Evolutionary conservation across 2,329 filamentous ascomycete species (phyloP), one percentile per base, ranked within the genome.

Genomic region (Fusarium sp.): DNA sequence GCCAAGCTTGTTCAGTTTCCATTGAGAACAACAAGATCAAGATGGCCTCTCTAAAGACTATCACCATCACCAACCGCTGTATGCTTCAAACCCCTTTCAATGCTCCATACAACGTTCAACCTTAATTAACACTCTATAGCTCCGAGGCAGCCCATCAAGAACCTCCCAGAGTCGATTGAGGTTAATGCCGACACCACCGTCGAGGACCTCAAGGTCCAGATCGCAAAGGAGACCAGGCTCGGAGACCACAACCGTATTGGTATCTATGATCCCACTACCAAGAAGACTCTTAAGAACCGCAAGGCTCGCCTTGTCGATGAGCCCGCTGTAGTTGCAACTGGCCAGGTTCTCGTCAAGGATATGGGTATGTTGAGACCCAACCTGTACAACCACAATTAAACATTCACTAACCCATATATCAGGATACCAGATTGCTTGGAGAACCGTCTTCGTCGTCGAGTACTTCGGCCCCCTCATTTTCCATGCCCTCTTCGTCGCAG

Each of bases 341-440:
- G 84, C 62, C 86, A 89, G 79, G 81, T 99, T 51, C 89, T 96
- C 73, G 92, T 98, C 70, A 98, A 99, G 84, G 95, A 99, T 79
- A 86, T 99, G 30, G 96, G 94, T 95, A 87, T 56, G 87, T 77
- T 16, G 6, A 11, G 22, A 53, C 11, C n/a, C 20, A 34, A 30
- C 38, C 27, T 25, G 18, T 15, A 60, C 24, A 46, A 46, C 25
- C 18, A 20, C 22, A n/a, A 18, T 11, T 11, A 15, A 30, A 25
- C 24, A 54, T 7, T 14, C 22, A 27, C 49, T 71, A 50, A 71
- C 43, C 47, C 56, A 10, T 11, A 14, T 20, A 44, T 38, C 63
- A 97, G 94, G 96, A 18, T 89, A 91, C 51, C 96, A 99, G 81
- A 91, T 98, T 59, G 90, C 89, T 68, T 99, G 96, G 96, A 91